Percentiles rank a stretch among this genome's conserved stretches.
These are phyloP conservation scores for Drechslerella stenobrocha DNA, from an alignment of 2,329 filamentous ascomycete species.

Conservation along the genomic window DNA sequence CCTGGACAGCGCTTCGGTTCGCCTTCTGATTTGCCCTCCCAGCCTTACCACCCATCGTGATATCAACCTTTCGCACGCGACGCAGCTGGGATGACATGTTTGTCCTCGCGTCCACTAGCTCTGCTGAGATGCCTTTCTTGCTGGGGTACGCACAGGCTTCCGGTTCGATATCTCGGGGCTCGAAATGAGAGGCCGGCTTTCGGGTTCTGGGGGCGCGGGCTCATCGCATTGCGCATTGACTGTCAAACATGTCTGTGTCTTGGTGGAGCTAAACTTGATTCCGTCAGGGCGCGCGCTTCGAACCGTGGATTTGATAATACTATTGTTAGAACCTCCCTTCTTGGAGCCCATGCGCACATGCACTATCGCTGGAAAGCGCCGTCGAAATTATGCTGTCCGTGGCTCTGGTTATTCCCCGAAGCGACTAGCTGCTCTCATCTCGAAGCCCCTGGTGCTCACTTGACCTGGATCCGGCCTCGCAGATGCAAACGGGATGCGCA, in stretches of 20 bases:
- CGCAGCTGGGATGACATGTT: not conserved
- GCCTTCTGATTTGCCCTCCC: conserved; percentile 23
- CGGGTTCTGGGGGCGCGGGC: too few relatives aligned
- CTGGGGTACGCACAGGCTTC: too few relatives aligned
- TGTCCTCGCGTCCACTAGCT: too few relatives aligned
- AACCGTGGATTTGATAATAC: conserved; percentile 23
- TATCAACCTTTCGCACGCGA: not conserved
- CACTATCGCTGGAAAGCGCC: too few relatives aligned
- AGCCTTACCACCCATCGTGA: not conserved
- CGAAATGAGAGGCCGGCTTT: too few relatives aligned
- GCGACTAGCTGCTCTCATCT: conserved; percentile 38
- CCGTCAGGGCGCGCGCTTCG: conserved; percentile 41
- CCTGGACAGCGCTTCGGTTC: conserved; percentile 29
- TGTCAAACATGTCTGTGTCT: not conserved
- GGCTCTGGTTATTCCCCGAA: conserved; percentile 46
- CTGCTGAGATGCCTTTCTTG: too few relatives aligned
- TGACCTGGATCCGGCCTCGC: not conserved
- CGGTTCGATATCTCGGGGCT: too few relatives aligned
- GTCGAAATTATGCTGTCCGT: conserved; percentile 23
- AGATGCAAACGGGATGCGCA: conserved; percentile 30
- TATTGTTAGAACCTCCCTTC: conserved; percentile 35
- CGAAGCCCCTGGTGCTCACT: not conserved
- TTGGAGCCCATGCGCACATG: conserved; percentile 7
- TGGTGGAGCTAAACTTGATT: not conserved
- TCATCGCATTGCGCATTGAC: too few relatives aligned